These are phyloP conservation scores for Phytopythium delawarense DNA, from an alignment of 352 stramenopile species.

Conservation along the genomic window DNA sequence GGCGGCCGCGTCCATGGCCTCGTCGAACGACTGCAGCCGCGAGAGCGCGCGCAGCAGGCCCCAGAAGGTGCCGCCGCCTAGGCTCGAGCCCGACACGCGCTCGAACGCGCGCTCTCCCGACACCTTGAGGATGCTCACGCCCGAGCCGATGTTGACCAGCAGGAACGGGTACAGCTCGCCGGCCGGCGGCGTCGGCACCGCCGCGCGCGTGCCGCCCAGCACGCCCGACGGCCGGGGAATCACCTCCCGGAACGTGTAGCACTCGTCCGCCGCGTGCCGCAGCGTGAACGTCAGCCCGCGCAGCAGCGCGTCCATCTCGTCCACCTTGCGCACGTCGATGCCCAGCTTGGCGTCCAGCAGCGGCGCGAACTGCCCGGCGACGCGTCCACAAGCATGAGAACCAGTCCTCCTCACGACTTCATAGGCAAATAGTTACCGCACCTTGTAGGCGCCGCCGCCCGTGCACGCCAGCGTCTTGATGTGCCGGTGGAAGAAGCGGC, in stretches of 20 bases:
- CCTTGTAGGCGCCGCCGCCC: conserved; percentile 96
- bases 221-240: conserved; percentile 53
- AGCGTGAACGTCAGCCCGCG: conserved; percentile 96
- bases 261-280: conserved; percentile 90
- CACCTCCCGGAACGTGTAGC: conserved; percentile 93
- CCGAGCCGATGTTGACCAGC: conserved; percentile 97
- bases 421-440: too few species aligned
- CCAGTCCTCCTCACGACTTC: too few species aligned
- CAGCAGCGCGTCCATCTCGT: conserved; percentile 97
- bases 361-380: conserved; percentile 37
- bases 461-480: conserved; percentile 90
- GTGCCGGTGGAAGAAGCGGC: conserved; percentile 87
- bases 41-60: conserved; percentile 93
- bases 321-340: conserved; percentile 91
- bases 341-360: conserved; percentile 90
- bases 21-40: conserved; percentile 75
- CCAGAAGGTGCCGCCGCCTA: conserved; percentile 97
- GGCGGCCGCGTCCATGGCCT: conserved; percentile 71
- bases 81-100: conserved; percentile 95
- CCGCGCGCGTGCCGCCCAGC: conserved; percentile 50
- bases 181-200: conserved; percentile 50
- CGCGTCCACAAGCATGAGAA: too few species aligned
- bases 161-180: conserved; percentile 92
- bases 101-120: conserved; percentile 88
- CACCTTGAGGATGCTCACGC: conserved; percentile 95